phyloP scores from a whole-genome alignment of 345 rosid genomes.

The Salix exigua region DNA sequence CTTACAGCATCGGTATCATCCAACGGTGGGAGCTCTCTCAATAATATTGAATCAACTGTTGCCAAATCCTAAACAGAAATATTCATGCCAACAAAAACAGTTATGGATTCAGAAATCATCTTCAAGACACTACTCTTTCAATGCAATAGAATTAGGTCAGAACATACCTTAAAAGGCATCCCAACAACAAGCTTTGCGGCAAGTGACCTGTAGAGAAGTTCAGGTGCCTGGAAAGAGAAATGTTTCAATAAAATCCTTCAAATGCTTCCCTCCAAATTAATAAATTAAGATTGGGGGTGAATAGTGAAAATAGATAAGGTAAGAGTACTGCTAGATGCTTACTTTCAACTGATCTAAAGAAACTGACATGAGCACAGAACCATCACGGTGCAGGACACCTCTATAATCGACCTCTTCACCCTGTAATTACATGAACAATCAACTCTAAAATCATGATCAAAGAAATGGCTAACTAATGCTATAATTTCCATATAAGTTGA shows the following conservation, averaged over 20 bases:
- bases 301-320: neutral
- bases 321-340: constrained; percentile 5
- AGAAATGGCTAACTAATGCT: neutral
- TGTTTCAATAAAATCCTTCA: neutral
- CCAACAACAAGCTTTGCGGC: constrained; percentile 88
- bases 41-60: constrained; percentile 80
- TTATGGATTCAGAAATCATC: neutral
- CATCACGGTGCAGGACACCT: constrained; percentile 94
- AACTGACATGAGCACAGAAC: constrained; percentile 87
- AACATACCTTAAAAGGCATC: constrained; percentile 92
- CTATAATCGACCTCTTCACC: constrained; percentile 96
- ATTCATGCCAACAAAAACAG: constrained; percentile 18
- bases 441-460: constrained; percentile 7
- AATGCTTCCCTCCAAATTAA: neutral
- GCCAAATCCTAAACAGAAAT: constrained; percentile 70
- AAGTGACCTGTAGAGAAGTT: constrained; percentile 83
- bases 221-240: constrained; percentile 54
- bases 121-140: constrained; percentile 5
- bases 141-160: constrained; percentile 10
- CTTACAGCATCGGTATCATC: constrained; percentile 87
- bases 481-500: neutral
- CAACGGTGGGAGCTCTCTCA: constrained; percentile 81
- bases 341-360: constrained; percentile 83
- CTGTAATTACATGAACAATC: constrained; percentile 33
- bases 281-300: neutral